Base-by-base conservation (phyloP, 2,329 filamentous ascomycete genomes). In the Tolypocladium capitatum region DNA sequence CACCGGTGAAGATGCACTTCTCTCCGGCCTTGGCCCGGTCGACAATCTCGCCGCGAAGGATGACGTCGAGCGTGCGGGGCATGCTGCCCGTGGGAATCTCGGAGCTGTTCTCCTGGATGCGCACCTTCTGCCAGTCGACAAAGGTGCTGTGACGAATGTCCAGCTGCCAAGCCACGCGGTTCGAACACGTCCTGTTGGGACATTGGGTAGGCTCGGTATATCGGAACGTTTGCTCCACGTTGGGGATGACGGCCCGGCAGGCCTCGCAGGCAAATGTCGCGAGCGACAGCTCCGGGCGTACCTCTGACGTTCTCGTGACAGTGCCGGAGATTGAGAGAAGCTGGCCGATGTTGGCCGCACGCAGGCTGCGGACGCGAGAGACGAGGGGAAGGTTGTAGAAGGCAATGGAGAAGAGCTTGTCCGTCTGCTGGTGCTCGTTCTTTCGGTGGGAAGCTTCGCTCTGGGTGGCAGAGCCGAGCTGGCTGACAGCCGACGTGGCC, bases 41-140 rank as follows among this genome's bases (percentile, higher is more conserved):
- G 27, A 98, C 92, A 71, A 98, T 96, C 64, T 98, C 92, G 60
- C 92, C 92, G 51, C 92, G 83, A 32, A 98, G 68, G 55, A 98
- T 96, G 38, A 98, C 85, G 60, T 98, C 92, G 80, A 98, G 92
- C 3, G 92, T 98, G 50, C 92, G 80, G 24, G 92, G 92, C 92
- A 98, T 98, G 68, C 90, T 96, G 47, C 92, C 92, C 0, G 92
- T 98, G 0, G 92, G 92, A 34, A 98, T 98, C 63, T 98, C 92
- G 4, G 91, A 91, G 56, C 89, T 95, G 70, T 97, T 98, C 67
- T 98, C 92, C 67, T 98, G 92, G 52, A 97, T 88, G 53, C 94
- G 86, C 24, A 97, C 89, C 65, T 97, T 97, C 63, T 98, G 92
- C 92, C 92, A 98, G 68, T 98, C 92, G 52, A 98, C 86, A 63